phyloP scores from a whole-genome alignment of 164 flowering plant genomes.

The Annona squamosa region DNA sequence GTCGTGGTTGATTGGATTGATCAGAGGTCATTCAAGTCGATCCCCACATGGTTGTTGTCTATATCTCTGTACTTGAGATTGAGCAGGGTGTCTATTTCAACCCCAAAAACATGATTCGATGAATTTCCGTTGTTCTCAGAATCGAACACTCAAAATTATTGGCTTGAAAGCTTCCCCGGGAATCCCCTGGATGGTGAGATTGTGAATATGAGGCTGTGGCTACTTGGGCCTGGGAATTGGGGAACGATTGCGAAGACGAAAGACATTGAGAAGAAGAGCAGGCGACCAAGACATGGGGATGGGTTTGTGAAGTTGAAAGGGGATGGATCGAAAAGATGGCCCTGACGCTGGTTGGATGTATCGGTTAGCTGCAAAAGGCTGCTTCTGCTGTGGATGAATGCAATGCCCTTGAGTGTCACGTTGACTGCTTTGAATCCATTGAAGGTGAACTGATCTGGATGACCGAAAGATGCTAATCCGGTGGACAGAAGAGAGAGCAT shows the following conservation, averaged over 20 bases:
- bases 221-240: slow-evolving; percentile 4
- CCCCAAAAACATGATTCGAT: slow-evolving; percentile 7
- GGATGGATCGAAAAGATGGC: slow-evolving; percentile 18
- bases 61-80: slow-evolving; percentile 14
- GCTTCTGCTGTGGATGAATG: slow-evolving; percentile 4
- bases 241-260: slow-evolving; percentile 18
- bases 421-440: slow-evolving; percentile 13
- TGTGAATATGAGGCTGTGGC: slow-evolving; percentile 20
- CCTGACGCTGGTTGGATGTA: slow-evolving; percentile 2
- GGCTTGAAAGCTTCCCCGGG: not conserved
- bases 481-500: too few species aligned
- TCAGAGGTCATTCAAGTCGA: slow-evolving; percentile 26
- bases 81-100: slow-evolving; percentile 18
- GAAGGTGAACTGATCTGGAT: slow-evolving; percentile 8
- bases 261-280: slow-evolving; percentile 15
- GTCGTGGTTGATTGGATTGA: slow-evolving; percentile 19
- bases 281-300: not conserved
- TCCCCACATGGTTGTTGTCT: slow-evolving; percentile 42
- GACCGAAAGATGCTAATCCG: too few species aligned
- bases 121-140: slow-evolving; percentile 6
- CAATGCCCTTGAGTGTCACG: slow-evolving; percentile 8
- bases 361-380: slow-evolving; percentile 15
- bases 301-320: slow-evolving; percentile 13
- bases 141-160: slow-evolving; percentile 15
- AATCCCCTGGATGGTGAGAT: slow-evolving; percentile 10